A percentile compares a stretch with the other conserved stretches of the same genome.
Conservation (phyloP, 1,139 yeast species). For the Saccharomyces hybrid region DNA sequence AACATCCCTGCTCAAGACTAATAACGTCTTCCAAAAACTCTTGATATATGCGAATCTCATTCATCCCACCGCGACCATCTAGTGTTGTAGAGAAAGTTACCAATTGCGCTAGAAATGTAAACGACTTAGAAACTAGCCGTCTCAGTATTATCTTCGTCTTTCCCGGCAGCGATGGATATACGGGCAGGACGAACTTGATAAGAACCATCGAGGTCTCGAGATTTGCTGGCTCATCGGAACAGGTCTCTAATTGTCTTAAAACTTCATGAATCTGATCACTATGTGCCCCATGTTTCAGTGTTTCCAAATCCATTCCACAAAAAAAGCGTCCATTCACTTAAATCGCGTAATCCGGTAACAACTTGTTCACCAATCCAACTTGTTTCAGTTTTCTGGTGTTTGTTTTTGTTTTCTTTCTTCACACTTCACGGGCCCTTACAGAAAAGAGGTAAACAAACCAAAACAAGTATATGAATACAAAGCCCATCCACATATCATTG, state of each 20-base stretch:
- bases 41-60: constrained; percentile 12
- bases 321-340: background rate
- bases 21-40: constrained; percentile 14
- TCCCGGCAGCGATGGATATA: constrained; percentile 18
- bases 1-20: constrained; percentile 5
- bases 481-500: background rate
- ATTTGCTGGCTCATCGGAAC: constrained; percentile 1
- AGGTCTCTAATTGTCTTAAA: background rate
- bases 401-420: background rate
- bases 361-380: background rate
- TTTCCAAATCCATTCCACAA: background rate
- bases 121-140: constrained; percentile 10
- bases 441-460: background rate
- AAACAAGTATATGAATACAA: background rate
- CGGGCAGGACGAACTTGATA: constrained; percentile 20
- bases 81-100: constrained; percentile 8
- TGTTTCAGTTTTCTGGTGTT: background rate
- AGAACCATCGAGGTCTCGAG: constrained; percentile 16
- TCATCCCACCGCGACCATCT: constrained; percentile 2
- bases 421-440: background rate
- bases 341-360: background rate
- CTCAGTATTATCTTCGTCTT: constrained; percentile 5
- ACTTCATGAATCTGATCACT: background rate
- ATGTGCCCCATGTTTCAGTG: background rate
- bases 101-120: constrained; percentile 12